Evolutionary conservation across 306 rosid genomes (phyloP).

Genomic region (Malus sylvestris): DNA sequence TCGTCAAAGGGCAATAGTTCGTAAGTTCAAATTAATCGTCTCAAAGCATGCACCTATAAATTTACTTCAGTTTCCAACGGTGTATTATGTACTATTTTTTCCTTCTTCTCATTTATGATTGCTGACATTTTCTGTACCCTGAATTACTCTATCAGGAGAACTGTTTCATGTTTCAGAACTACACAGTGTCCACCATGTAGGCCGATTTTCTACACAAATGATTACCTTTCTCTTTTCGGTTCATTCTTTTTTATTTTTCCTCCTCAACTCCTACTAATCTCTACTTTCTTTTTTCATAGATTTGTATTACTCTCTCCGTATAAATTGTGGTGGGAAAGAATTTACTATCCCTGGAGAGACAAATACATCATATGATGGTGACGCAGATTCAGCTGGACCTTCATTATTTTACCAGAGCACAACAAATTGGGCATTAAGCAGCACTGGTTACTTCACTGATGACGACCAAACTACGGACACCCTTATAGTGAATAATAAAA

Average conservation of each 20-base stretch:
- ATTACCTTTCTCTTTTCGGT: neutral
- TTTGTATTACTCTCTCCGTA: constrained; percentile 43
- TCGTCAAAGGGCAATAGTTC: constrained; percentile 13
- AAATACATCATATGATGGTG: constrained; percentile 31
- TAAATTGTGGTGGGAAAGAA: constrained; percentile 56
- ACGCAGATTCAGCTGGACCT: constrained; percentile 22
- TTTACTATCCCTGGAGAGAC: constrained; percentile 2
- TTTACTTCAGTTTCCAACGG: neutral
- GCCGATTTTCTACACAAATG: neutral
- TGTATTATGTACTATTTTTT: neutral
- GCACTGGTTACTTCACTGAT: constrained; percentile 44
- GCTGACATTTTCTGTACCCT: constrained; percentile 21
- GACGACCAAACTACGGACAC: neutral
- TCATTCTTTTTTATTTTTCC: neutral
- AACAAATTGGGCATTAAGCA: constrained; percentile 50
- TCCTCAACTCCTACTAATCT: neutral
- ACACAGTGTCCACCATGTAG: constrained; percentile 35
- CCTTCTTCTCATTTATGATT: neutral
- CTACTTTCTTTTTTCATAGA: constrained; percentile 10
- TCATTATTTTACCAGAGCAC: constrained; percentile 16
- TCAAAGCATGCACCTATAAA: neutral
- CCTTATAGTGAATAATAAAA: constrained; percentile 14
- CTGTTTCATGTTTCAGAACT: constrained; percentile 37
- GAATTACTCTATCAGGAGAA: constrained; percentile 29
- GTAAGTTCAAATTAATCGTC: constrained; percentile 33